Percentiles rank a stretch among this genome's conserved stretches.
These are phyloP conservation scores for Fusarium nanum DNA, from an alignment of 2,329 filamentous ascomycete genomes.

Conservation along the genomic window DNA sequence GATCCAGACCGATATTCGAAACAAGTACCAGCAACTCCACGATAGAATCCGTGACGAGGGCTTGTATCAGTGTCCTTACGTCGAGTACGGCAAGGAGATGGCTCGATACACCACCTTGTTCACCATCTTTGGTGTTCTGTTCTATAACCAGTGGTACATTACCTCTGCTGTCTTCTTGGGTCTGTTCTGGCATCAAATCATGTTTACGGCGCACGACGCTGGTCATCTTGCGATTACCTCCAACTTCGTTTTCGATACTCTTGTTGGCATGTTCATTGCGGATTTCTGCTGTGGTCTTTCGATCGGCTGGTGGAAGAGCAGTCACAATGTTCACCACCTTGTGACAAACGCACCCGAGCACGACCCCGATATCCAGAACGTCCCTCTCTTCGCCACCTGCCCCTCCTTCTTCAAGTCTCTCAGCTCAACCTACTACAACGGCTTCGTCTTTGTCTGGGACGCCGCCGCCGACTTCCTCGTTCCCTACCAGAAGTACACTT, in stretches of 20 bases:
- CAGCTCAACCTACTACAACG: slow-evolving; percentile 74
- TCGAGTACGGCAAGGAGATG: slow-evolving; percentile 68
- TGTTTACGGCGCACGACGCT: slow-evolving; percentile 75
- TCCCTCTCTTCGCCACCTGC: slow-evolving; percentile 75
- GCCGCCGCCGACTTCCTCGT: slow-evolving; percentile 68
- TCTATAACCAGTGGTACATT: slow-evolving; percentile 66
- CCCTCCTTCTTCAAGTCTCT: slow-evolving; percentile 73
- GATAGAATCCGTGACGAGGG: slow-evolving; percentile 65
- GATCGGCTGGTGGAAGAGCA: slow-evolving; percentile 77
- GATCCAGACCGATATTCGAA: slow-evolving; percentile 66
- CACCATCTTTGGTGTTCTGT: slow-evolving; percentile 56
- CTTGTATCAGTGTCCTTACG: slow-evolving; percentile 68
- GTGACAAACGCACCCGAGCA: slow-evolving; percentile 72
- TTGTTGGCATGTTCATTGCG: slow-evolving; percentile 72
- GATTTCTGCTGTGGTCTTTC: slow-evolving; percentile 74
- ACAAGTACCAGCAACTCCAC: slow-evolving; percentile 68
- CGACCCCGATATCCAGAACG: slow-evolving; percentile 72
- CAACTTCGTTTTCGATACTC: slow-evolving; percentile 67
- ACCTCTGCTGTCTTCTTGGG: slow-evolving; percentile 70
- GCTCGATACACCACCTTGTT: slow-evolving; percentile 67
- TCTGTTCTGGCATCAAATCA: slow-evolving; percentile 75
- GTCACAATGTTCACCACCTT: slow-evolving; percentile 75
- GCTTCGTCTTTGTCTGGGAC: slow-evolving; percentile 71
- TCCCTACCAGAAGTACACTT: slow-evolving; percentile 72
- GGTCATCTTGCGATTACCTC: slow-evolving; percentile 72